Percentiles rank a stretch among this genome's conserved stretches.
Conservation (phyloP, 345 rosid species). For the Brassica rapa region DNA sequence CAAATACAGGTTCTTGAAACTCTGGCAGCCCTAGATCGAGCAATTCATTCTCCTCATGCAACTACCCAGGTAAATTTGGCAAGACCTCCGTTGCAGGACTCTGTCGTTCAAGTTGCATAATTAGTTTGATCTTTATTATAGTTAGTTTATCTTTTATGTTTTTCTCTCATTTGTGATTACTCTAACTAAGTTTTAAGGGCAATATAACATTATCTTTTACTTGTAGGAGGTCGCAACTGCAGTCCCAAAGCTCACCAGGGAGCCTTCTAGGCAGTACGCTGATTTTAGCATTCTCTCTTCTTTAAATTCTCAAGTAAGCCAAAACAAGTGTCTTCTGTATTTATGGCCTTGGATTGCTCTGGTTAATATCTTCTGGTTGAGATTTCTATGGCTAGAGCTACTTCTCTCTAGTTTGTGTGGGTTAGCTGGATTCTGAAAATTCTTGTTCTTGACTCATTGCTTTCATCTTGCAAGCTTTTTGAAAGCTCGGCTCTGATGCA, state of each 20-base stretch:
- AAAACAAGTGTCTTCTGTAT: constrained; percentile 7
- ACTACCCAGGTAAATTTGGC: constrained; percentile 73
- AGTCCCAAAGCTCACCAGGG: constrained; percentile 73
- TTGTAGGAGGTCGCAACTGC: constrained; percentile 76
- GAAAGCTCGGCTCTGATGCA: constrained; percentile 99
- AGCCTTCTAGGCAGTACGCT: constrained; percentile 76
- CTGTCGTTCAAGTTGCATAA: constrained; percentile 2
- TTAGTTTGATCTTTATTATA: constrained; percentile 19
- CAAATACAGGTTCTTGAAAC: constrained; percentile 86
- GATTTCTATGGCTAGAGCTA: constrained; percentile 15
- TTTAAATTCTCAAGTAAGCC: constrained; percentile 87
- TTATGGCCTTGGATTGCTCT: constrained; percentile 9
- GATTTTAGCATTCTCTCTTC: constrained; percentile 90
- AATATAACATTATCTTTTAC: constrained; percentile 25
- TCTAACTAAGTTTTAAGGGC: neutral
- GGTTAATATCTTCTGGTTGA: neutral
- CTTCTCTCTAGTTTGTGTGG: constrained; percentile 14
- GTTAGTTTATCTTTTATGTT: constrained; percentile 4
- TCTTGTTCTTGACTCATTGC: constrained; percentile 44
- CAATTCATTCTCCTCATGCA: constrained; percentile 96
- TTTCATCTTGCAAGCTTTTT: constrained; percentile 67
- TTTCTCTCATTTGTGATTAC: constrained; percentile 10
- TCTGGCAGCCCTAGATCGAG: constrained; percentile 84
- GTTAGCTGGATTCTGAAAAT: constrained; percentile 19
- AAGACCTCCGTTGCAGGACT: constrained; percentile 13